Evolutionary conservation across 306 rosid species (phyloP), one percentile per base, ranked within the genome.

Genomic region (Hippophae gyantsensis): DNA sequence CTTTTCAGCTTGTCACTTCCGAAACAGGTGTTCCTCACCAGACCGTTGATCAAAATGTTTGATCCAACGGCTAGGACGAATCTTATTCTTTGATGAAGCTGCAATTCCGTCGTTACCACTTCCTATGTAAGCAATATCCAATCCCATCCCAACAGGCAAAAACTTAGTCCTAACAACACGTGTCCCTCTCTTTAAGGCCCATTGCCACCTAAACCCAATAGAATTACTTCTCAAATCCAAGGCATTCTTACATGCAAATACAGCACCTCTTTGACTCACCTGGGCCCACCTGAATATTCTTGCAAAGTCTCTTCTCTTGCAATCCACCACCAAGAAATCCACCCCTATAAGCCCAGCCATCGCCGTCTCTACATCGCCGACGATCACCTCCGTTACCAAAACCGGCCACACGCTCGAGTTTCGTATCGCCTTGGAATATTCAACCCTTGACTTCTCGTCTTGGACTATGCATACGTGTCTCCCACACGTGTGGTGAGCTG

Each of bases 71-170:
- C 82, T 56, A 54, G 71, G 63, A 52, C 56, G 60, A 57, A 62
- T 75, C 58, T 59, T 51, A 1, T 64, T 1, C 25, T 6, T 64
- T 9, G 56, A 10, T 5, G 52, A 48, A 3, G 50, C 23, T 18
- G 23, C 23, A 18, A 18, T 9, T 13, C 48, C 64, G 2, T 58
- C 72, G 23, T 50, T 48, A 12, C 59, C 60, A 56, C 89, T 76
- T 9, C 95, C 97, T 46, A 89, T 77, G 70, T 89, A 78, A 55
- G 95, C 97, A 53, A 89, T 86, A 70, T 86, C 95, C 78, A 89
- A 77, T 8, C 97, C 97, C 38, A 61, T 77, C 2, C 93, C 95
- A 27, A 89, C 88, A 3, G 97, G 97, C 42, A 86, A 77, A 48
- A 82, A 79, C 60, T 81, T 88, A 0, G 95, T 52, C 67, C 95